phyloP scores from a whole-genome alignment of 1,284 basidiomycete species.

The Marasmius fiardii region DNA sequence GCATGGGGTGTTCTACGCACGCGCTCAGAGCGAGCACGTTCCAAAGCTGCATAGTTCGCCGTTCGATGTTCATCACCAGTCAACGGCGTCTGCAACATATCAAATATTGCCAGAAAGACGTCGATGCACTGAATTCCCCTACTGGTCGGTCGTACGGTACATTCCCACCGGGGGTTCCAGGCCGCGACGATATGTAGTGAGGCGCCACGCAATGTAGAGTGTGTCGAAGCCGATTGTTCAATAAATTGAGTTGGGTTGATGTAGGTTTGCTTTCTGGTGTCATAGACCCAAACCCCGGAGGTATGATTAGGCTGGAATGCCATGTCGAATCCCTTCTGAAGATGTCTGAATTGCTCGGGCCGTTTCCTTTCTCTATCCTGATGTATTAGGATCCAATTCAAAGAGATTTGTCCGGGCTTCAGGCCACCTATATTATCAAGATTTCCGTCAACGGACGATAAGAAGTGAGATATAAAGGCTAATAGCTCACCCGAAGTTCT shows the following conservation, averaged over 20 bases:
- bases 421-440: background rate
- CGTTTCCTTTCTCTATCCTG: background rate
- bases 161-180: background rate
- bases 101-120: background rate
- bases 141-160: background rate
- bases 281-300: background rate
- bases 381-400: background rate
- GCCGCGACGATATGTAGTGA: background rate
- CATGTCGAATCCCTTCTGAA: background rate
- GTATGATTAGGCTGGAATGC: background rate
- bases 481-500: background rate
- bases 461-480: background rate
- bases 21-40: no score
- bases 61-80: background rate
- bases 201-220: background rate
- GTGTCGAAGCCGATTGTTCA: background rate
- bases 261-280: background rate
- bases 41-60: no score
- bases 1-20: no score
- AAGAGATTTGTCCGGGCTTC: background rate
- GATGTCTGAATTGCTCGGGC: background rate
- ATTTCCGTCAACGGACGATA: background rate
- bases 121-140: background rate
- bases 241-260: background rate
- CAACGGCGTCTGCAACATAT: background rate